Evolutionary conservation across 176 grass and related monocot genomes (phyloP).

Genomic region (Ensete ventricosum): DNA sequence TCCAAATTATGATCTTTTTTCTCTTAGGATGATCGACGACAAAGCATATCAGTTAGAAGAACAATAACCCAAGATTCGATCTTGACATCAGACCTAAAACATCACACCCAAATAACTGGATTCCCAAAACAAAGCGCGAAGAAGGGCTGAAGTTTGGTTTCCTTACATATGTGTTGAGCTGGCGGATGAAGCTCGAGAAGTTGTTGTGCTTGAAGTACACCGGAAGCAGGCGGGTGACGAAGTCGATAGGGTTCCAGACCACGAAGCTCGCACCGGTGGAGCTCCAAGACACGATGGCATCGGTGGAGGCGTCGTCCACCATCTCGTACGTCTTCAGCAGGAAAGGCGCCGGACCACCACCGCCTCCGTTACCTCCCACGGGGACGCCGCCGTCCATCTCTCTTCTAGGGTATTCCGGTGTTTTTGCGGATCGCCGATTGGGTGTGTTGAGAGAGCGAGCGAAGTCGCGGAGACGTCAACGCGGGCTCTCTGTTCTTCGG

Average conservation of each 20-base stretch:
- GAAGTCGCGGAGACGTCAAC: no score
- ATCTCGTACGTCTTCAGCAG: constrained; percentile 21
- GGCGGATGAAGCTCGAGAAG: constrained; percentile 22
- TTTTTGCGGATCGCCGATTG: no score
- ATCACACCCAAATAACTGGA: no score
- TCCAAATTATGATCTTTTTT: background rate
- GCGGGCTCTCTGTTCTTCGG: no score
- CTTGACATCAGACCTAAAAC: background rate
- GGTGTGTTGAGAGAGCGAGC: no score
- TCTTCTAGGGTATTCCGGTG: background rate
- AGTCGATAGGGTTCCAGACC: constrained; percentile 17
- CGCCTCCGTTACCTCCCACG: background rate
- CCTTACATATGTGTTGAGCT: constrained; percentile 18
- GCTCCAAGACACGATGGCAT: constrained; percentile 22
- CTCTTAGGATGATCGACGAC: background rate
- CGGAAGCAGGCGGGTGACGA: constrained; percentile 8
- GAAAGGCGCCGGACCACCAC: constrained; percentile 8
- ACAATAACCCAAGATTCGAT: background rate
- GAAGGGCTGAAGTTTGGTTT: background rate
- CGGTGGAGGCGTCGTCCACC: constrained; percentile 11
- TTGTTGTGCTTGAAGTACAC: constrained; percentile 23
- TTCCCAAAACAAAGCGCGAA: background rate
- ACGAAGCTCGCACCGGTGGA: background rate
- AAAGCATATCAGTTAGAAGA: background rate
- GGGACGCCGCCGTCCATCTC: constrained; percentile 13